Base-by-base conservation (phyloP, 345 rosid genomes). In the Cardiospermum halicacabum region DNA sequence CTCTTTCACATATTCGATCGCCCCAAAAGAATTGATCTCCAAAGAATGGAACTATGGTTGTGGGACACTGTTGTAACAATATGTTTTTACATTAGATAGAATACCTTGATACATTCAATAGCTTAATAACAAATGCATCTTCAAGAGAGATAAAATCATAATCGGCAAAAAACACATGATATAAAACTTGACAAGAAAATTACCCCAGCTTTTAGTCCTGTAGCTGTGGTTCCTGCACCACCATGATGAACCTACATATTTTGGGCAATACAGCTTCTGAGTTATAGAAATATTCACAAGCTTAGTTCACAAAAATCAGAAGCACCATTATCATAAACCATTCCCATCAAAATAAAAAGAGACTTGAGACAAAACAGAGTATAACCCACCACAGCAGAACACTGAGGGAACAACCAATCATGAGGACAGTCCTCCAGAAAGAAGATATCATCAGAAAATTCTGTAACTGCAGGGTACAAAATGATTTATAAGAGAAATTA, bases 1-100 rank as follows among this genome's bases (percentile, higher is more conserved):
- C 95, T 76, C 74, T 77, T 71, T 83, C 69, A 66, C 74, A 80
- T 47, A 94, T 64, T 74, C 89, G 82, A 40, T 94, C 96, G 11
- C 92, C 97, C 99, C 99, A 94, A 77, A 94, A 94, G 82, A 94
- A 91, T 69, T 94, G 99, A 74, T 94, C 99, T 66, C 99, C 99
- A 58, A 94, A 91, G 82, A 94, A 94, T 1, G 99, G 99, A 27
- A 94, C 95, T 19, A 94, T 81, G 26, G 96, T 91, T 28, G 97
- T 94, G 36, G 99, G 99, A 73, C 99, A 89, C 99, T 94, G 85
- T 50, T 75, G 63, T 72, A 36, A 54, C 58, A 11, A 60, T 1
- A 16, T 5, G 26, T 26, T 58, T 62, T 54, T 37, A 65, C 32
- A 50, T 59, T n/a, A 71, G 19, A 58, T 59, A 58, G 34, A 56